These are phyloP conservation scores for Melanogaster broomeanus DNA, from an alignment of 768 basidiomycete genomes.

Conservation along the genomic window DNA sequence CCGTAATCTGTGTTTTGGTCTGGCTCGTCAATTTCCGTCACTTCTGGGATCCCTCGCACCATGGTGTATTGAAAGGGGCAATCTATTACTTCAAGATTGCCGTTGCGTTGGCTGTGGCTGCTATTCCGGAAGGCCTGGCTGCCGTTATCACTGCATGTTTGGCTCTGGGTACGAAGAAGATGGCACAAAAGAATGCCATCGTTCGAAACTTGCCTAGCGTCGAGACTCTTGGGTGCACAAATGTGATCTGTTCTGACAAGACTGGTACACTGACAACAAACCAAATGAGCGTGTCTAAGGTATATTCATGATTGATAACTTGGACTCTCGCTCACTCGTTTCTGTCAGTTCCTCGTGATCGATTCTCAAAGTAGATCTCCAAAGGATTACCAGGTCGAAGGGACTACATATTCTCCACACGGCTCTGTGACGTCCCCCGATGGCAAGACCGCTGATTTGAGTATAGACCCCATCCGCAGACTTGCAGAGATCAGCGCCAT, in stretches of 20 bases:
- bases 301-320: slow-evolving; percentile 32
- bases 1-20: slow-evolving; percentile 94
- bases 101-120: slow-evolving; percentile 97
- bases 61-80: slow-evolving; percentile 87
- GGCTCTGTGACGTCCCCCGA: slow-evolving; percentile 71
- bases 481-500: slow-evolving; percentile 90
- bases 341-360: slow-evolving; percentile 72
- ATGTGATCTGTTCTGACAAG: slow-evolving; percentile 99
- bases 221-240: slow-evolving; percentile 96
- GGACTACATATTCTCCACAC: slow-evolving; percentile 87
- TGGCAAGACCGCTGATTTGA: slow-evolving; percentile 64
- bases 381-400: slow-evolving; percentile 81
- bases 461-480: slow-evolving; percentile 72
- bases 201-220: slow-evolving; percentile 95
- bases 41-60: slow-evolving; percentile 94
- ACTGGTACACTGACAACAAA: slow-evolving; percentile 96
- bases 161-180: slow-evolving; percentile 96
- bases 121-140: slow-evolving; percentile 97
- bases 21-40: slow-evolving; percentile 98
- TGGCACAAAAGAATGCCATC: slow-evolving; percentile 99
- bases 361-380: slow-evolving; percentile 51
- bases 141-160: slow-evolving; percentile 98
- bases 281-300: slow-evolving; percentile 93
- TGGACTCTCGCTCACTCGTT: slow-evolving; percentile 9
- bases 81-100: slow-evolving; percentile 99